Evolutionary conservation across 768 basidiomycete genomes (phyloP).

Genomic region (Kwoniella heveanensis): DNA sequence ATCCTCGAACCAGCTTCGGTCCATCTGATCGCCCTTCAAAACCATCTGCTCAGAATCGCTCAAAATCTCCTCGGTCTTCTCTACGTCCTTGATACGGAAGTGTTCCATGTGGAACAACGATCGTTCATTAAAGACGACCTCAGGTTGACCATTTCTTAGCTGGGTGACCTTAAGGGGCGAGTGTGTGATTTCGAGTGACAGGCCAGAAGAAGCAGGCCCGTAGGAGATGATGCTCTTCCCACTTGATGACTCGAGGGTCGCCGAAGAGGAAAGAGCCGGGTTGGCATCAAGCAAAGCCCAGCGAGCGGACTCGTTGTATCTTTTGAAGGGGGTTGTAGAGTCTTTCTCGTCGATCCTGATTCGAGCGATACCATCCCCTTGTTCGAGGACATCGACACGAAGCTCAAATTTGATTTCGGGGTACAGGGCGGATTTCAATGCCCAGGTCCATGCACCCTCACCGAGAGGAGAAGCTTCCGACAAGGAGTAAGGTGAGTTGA

Average conservation of each 20-base stretch:
- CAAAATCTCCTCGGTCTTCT: constrained; percentile 50
- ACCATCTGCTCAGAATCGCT: constrained; percentile 60
- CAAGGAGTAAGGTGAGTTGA: constrained; percentile 86
- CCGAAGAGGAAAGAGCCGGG: constrained; percentile 60
- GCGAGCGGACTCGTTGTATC: constrained; percentile 86
- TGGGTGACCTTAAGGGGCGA: constrained; percentile 75
- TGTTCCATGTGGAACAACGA: constrained; percentile 98
- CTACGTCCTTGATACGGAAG: constrained; percentile 66
- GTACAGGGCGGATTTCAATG: constrained; percentile 78
- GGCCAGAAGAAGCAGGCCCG: constrained; percentile 66
- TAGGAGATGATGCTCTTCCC: constrained; percentile 63
- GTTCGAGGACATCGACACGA: constrained; percentile 75
- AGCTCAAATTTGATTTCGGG: constrained; percentile 80
- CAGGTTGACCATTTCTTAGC: constrained; percentile 72
- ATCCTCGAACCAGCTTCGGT: constrained; percentile 79
- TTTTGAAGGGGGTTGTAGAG: constrained; percentile 66
- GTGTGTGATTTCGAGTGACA: constrained; percentile 66
- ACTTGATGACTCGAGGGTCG: constrained; percentile 22
- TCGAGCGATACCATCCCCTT: constrained; percentile 77
- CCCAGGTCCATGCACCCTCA: constrained; percentile 64
- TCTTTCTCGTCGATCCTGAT: constrained; percentile 87
- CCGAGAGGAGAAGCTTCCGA: constrained; percentile 51
- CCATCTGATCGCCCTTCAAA: constrained; percentile 53
- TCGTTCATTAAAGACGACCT: constrained; percentile 84
- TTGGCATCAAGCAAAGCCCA: constrained; percentile 80